Percentiles rank a stretch among this genome's conserved stretches.
Conservation (phyloP, 2,329 filamentous ascomycete genomes). For the Esteya vermicola region DNA sequence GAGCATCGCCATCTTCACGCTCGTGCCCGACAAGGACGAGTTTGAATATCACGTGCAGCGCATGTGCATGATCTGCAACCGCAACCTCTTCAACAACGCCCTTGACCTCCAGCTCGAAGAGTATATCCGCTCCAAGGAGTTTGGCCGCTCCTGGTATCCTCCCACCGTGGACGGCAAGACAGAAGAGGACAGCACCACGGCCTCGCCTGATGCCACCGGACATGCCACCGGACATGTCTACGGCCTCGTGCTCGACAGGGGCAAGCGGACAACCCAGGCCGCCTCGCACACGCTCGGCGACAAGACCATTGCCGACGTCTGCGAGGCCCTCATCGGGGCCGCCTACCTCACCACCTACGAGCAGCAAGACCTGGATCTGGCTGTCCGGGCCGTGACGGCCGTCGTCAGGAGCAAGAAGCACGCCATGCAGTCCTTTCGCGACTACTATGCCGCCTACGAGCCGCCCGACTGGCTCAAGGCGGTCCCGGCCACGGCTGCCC, state of each 20-base stretch:
- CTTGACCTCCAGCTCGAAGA: conserved; percentile 50
- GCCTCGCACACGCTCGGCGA: conserved; percentile 57
- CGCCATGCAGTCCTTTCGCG: conserved; percentile 49
- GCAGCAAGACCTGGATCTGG: conserved; percentile 35
- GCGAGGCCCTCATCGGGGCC: conserved; percentile 85
- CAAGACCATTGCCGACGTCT: conserved; percentile 89
- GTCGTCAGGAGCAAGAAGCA: conserved; percentile 61
- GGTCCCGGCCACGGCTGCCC: conserved; percentile 44
- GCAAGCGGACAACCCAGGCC: conserved; percentile 44
- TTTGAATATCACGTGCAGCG: conserved; percentile 80
- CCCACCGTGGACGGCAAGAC: conserved; percentile 20
- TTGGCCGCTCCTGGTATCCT: conserved; percentile 84
- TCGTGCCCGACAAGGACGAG: conserved; percentile 65
- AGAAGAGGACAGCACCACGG: background rate
- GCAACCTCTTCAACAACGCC: conserved; percentile 71
- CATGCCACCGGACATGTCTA: background rate
- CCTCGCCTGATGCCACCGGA: no score
- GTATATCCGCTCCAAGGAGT: conserved; percentile 70
- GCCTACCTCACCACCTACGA: conserved; percentile 42
- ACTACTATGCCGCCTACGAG: conserved; percentile 58
- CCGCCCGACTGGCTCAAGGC: conserved; percentile 62
- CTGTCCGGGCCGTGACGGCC: conserved; percentile 48
- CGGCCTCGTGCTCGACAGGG: conserved; percentile 56
- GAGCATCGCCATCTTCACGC: conserved; percentile 70
- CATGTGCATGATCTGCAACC: conserved; percentile 85